These are phyloP conservation scores for Penicilliopsis zonata DNA, from an alignment of 495 filamentous ascomycete species.

Conservation along the genomic window DNA sequence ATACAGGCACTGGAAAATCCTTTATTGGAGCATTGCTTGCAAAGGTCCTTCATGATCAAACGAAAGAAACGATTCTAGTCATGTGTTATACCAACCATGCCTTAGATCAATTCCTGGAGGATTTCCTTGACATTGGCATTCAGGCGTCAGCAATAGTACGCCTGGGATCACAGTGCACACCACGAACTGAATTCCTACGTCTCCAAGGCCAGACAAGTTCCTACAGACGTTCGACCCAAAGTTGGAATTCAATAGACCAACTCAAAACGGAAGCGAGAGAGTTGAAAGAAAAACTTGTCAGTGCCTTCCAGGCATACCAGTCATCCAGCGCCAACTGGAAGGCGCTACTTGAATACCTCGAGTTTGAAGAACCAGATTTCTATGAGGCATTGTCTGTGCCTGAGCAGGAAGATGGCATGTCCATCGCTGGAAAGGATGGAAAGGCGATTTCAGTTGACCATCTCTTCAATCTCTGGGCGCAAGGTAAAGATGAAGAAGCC, in stretches of 20 bases:
- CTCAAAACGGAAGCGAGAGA: constrained; percentile 16
- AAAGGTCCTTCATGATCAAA: constrained; percentile 42
- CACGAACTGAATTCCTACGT: constrained; percentile 31
- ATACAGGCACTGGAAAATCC: constrained; percentile 64
- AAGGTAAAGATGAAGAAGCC: constrained; percentile 35
- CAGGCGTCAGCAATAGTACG: constrained; percentile 42
- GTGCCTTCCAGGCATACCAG: constrained; percentile 15
- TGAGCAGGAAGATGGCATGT: constrained; percentile 28
- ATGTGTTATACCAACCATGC: constrained; percentile 63
- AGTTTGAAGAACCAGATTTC: constrained; percentile 47
- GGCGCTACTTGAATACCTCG: constrained; percentile 47
- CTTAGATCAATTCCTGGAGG: constrained; percentile 62
- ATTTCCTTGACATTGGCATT: constrained; percentile 54
- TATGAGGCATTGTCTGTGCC: constrained; percentile 46
- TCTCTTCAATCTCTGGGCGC: constrained; percentile 45
- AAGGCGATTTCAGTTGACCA: constrained; percentile 35
- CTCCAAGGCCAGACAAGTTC: constrained; percentile 31
- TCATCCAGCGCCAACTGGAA: constrained; percentile 1
- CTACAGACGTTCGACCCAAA: constrained; percentile 12
- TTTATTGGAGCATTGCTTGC: constrained; percentile 61
- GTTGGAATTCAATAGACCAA: constrained; percentile 28
- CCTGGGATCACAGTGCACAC: constrained; percentile 51
- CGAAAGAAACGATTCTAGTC: constrained; percentile 45
- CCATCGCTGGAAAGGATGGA: constrained; percentile 29
- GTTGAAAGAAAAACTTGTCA: constrained; percentile 4